Conservation (phyloP, 441 rosid species). For the Gossypium aridum region DNA sequence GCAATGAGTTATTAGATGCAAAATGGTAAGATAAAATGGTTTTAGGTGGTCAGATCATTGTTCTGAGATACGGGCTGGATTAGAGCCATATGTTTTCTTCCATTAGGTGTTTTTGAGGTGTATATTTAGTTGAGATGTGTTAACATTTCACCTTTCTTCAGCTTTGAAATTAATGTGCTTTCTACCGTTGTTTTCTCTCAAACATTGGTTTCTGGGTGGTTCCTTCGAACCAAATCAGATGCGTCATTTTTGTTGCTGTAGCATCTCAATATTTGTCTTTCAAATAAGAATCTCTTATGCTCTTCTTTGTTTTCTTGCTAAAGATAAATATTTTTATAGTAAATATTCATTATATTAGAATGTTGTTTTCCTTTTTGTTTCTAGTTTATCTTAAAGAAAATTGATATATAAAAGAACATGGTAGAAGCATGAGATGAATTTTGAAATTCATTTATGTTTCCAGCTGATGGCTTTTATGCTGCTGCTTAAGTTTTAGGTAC, state of each 20-base stretch:
- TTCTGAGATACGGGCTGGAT: background rate
- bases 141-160: background rate
- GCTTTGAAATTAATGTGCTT: background rate
- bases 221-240: background rate
- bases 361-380: background rate
- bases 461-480: background rate
- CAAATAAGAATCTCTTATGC: background rate
- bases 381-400: background rate
- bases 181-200: background rate
- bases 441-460: background rate
- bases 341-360: background rate
- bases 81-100: background rate
- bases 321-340: background rate
- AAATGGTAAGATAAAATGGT: background rate
- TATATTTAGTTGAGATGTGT: background rate
- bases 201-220: background rate
- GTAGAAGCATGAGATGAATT: background rate
- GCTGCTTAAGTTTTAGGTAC: background rate
- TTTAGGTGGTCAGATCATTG: background rate
- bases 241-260: background rate
- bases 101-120: background rate
- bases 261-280: background rate
- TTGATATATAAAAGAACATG: background rate
- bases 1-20: background rate
- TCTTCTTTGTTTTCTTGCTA: background rate